Base-by-base conservation (phyloP, 768 basidiomycete genomes). In the Collybia mongolica region DNA sequence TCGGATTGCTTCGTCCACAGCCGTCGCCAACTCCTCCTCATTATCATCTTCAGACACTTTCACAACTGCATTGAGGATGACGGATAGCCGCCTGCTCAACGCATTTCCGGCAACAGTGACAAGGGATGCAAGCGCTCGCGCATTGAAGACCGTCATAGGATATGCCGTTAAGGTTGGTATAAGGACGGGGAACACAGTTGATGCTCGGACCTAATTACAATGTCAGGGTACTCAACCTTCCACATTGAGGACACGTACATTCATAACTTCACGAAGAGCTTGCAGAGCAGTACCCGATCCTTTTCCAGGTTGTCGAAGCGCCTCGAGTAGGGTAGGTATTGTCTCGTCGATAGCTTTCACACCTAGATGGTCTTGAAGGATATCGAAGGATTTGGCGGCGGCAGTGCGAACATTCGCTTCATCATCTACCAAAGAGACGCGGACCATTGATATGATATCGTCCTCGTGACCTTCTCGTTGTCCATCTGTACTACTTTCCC, bases 81-180 rank as follows among this genome's bases (percentile, higher is more conserved):
- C 75, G 3, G 80, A 86, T 42, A 98, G 67, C 18, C 95, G 83
- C 59, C 82, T 83, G 70, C 89, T 97, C 46, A 98, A 72, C 0
- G 97, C 93, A 46, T 79, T 81, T 2, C 97, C 96, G 35, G 97
- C 97, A 9, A 98, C 97, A 0, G 90, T 89, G 12, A 98, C 93
- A 35, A 99, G 77, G 0, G 94, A 87, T 2, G 86, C 88, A 8
- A 98, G 73, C 1, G 96, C 97, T 5, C 87, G 84, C 15, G 90
- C 92, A 62, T 98, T 98, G 84, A 98, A 98, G 7, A 88, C 83
- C 2, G 94, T 85, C 82, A 98, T 96, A 0, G 95, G 97, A 6
- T 80, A 81, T 4, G 89, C 82, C 36, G 90, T 94, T 52, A 99
- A 74, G 1, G 94, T 96, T 0, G 95, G 97, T 51, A 99, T 92